These are phyloP conservation scores for Venturia carpophila DNA, from an alignment of 2,329 filamentous ascomycete genomes.

Conservation along the genomic window DNA sequence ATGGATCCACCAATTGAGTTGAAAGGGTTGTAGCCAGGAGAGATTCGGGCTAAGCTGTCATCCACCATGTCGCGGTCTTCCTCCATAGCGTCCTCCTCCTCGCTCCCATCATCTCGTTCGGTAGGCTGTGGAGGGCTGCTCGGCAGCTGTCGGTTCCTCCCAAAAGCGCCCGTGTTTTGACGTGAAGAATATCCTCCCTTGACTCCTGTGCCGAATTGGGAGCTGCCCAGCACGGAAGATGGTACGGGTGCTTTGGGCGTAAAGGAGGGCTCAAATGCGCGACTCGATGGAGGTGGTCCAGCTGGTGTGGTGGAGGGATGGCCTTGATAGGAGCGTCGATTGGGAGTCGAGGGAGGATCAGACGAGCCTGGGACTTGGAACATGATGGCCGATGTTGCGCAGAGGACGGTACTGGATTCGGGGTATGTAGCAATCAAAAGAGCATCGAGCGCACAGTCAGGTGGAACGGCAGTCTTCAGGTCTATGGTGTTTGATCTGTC, in stretches of 20 bases:
- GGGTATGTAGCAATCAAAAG: neutral
- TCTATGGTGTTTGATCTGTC: neutral
- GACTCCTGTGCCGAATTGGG: slow-evolving; percentile 30
- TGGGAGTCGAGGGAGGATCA: slow-evolving; percentile 31
- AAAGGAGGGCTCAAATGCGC: slow-evolving; percentile 42
- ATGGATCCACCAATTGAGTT: slow-evolving; percentile 10
- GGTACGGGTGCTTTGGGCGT: slow-evolving; percentile 46
- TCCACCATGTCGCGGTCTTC: slow-evolving; percentile 23
- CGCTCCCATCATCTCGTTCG: slow-evolving; percentile 26
- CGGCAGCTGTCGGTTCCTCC: slow-evolving; percentile 8
- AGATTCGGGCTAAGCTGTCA: slow-evolving; percentile 20
- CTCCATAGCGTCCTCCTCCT: slow-evolving; percentile 34
- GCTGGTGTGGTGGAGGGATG: slow-evolving; percentile 50
- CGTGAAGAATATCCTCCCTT: neutral
- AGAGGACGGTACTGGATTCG: neutral
- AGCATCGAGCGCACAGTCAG: neutral
- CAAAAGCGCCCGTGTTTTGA: slow-evolving; percentile 6
- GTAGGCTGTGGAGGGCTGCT: slow-evolving; percentile 18
- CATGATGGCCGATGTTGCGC: slow-evolving; percentile 11
- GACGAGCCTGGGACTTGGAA: slow-evolving; percentile 17
- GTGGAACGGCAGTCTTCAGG: neutral
- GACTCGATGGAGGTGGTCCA: slow-evolving; percentile 44
- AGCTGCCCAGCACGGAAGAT: slow-evolving; percentile 44
- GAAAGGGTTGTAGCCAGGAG: neutral
- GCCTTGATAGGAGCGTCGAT: slow-evolving; percentile 25